These are phyloP conservation scores for Neurospora crassa DNA, from an alignment of 2,329 filamentous ascomycete genomes.

Conservation along the genomic window DNA sequence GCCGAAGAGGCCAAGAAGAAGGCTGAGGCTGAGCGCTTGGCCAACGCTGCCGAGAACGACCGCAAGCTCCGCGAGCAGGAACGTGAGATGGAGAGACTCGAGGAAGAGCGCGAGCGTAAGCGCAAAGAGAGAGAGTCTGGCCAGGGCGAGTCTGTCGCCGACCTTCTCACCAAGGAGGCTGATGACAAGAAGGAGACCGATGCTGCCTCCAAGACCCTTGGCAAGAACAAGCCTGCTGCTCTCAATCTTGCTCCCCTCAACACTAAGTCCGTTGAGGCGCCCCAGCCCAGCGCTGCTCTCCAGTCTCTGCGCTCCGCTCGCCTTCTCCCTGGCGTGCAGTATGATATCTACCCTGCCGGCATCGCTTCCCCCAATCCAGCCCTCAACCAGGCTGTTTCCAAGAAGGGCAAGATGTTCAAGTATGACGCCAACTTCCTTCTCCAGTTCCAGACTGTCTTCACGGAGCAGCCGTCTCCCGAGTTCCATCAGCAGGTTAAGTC, in stretches of 20 bases:
- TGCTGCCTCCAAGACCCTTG: constrained; percentile 42
- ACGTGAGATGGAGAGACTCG: constrained; percentile 60
- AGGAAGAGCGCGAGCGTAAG: constrained; percentile 58
- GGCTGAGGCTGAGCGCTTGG: constrained; percentile 32
- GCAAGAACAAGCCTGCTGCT: constrained; percentile 64
- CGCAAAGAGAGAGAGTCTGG: constrained; percentile 37
- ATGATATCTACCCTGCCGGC: constrained; percentile 71
- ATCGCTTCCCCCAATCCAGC: constrained; percentile 88
- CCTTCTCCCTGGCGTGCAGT: constrained; percentile 70
- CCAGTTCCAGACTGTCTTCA: constrained; percentile 93
- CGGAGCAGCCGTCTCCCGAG: constrained; percentile 88
- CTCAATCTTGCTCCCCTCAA: constrained; percentile 79
- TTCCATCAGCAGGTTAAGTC: constrained; percentile 87
- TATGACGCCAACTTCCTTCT: constrained; percentile 94
- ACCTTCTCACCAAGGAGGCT: constrained; percentile 36
- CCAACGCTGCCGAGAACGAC: constrained; percentile 46
- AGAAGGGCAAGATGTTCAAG: constrained; percentile 77
- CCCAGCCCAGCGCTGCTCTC: constrained; percentile 87
- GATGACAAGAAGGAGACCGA: constrained; percentile 24
- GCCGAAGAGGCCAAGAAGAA: constrained; percentile 35
- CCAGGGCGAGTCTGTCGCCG: constrained; percentile 39
- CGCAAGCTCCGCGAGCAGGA: constrained; percentile 64
- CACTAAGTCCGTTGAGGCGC: constrained; percentile 77
- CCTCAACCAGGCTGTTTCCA: constrained; percentile 68
- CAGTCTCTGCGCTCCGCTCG: constrained; percentile 87